phyloP scores from a whole-genome alignment of 2,329 filamentous ascomycete species.

The Madurella fahalii region DNA sequence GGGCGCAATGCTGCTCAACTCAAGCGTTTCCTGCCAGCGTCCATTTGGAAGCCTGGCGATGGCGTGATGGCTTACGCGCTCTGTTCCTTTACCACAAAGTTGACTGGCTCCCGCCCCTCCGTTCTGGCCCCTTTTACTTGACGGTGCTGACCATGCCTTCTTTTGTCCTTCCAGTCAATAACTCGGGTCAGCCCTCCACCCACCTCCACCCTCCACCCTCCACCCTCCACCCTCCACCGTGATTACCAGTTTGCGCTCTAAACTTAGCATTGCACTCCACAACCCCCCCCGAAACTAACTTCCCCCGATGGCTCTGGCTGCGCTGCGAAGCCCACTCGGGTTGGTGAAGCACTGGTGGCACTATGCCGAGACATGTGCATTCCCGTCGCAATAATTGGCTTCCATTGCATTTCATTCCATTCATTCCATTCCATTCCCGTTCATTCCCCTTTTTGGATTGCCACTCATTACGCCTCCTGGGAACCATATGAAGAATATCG shows the following conservation, averaged over 20 bases:
- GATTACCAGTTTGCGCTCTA: constrained; percentile 1
- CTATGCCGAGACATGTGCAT: not conserved
- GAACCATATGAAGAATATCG: not conserved
- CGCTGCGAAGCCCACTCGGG: not conserved
- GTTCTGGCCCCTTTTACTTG: no score
- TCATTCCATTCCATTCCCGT: not conserved
- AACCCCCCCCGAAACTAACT: not conserved
- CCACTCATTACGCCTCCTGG: not conserved
- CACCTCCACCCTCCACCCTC: not conserved
- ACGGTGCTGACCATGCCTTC: not conserved
- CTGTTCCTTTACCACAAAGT: no score
- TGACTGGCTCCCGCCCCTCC: no score
- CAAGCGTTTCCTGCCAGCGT: no score
- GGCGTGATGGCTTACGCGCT: no score
- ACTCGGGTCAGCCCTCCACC: not conserved
- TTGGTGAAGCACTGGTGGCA: not conserved
- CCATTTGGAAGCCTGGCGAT: no score
- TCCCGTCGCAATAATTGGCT: not conserved
- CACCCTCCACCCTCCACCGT: not conserved
- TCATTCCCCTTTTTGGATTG: not conserved
- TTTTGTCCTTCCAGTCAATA: not conserved
- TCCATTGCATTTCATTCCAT: not conserved
- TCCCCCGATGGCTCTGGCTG: no score
- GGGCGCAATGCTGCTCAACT: no score
- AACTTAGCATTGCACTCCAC: constrained; percentile 10